Percentiles rank a stretch among this genome's conserved stretches.
Conservation (phyloP, 208 protist genomes). For the Naegleria lovaniensis region DNA sequence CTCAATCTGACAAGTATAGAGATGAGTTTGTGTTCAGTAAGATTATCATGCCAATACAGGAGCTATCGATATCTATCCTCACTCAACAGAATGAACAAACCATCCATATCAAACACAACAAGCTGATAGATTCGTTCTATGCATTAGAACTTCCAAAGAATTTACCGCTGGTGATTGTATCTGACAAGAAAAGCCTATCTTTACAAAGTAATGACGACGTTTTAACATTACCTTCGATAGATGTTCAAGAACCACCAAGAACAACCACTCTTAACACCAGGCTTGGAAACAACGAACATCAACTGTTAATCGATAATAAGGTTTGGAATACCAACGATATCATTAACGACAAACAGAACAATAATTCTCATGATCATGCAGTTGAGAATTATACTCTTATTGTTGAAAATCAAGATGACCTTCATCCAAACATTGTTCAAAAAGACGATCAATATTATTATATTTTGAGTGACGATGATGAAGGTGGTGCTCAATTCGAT, state of each 20-base stretch:
- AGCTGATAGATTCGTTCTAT: background rate
- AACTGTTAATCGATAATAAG: background rate
- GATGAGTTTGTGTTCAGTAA: background rate
- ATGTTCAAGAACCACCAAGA: background rate
- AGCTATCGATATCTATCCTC: background rate
- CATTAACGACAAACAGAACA: background rate
- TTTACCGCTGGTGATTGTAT: background rate
- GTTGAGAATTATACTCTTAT: background rate
- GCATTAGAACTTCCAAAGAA: background rate
- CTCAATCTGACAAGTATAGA: background rate
- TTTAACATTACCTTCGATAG: background rate
- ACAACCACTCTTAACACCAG: background rate
- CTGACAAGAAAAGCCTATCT: background rate
- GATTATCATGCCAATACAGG: background rate
- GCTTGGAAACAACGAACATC: background rate
- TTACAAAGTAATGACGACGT: background rate
- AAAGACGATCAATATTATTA: background rate
- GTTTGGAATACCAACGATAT: background rate
- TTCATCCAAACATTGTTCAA: background rate
- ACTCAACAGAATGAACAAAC: background rate
- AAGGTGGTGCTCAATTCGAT: background rate
- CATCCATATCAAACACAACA: background rate
- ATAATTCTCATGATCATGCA: background rate
- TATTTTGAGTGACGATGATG: background rate
- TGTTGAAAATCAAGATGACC: background rate